phyloP scores from a whole-genome alignment of 495 filamentous ascomycete species.

The Cercophora scortea region DNA sequence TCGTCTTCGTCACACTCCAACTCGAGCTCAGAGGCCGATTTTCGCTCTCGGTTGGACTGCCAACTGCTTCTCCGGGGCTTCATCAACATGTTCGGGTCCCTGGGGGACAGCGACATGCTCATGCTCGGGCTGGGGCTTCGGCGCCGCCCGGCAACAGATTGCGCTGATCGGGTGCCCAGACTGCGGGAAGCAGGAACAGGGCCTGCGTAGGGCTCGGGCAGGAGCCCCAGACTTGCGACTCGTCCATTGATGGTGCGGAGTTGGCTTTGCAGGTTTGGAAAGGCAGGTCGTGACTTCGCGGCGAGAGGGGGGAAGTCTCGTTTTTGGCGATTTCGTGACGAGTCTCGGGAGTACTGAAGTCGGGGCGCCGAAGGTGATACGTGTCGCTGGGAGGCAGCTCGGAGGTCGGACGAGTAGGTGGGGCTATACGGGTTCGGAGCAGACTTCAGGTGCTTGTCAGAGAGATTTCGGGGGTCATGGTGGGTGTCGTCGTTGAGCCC shows the following conservation, averaged over 20 bases:
- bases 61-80: constrained; percentile 55
- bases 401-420: constrained; percentile 33
- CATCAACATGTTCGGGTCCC: constrained; percentile 35
- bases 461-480: constrained; percentile 28
- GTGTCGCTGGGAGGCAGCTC: constrained; percentile 30
- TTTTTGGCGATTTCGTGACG: constrained; percentile 15
- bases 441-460: constrained; percentile 38
- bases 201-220: constrained; percentile 22
- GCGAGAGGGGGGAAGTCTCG: constrained; percentile 9
- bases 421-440: constrained; percentile 33
- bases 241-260: constrained; percentile 23
- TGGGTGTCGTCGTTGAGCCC: constrained; percentile 64
- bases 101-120: constrained; percentile 23
- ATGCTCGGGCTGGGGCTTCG: constrained; percentile 35
- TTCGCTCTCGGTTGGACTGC: constrained; percentile 61
- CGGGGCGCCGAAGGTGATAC: constrained; percentile 22
- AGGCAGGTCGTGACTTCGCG: constrained; percentile 13
- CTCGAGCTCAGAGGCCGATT: constrained; percentile 72
- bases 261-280: constrained; percentile 22
- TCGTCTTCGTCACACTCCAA: constrained; percentile 86
- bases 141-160: constrained; percentile 18
- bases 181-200: constrained; percentile 23
- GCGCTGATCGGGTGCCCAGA: constrained; percentile 27
- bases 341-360: constrained; percentile 18
- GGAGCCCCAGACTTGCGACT: constrained; percentile 20